phyloP scores from a whole-genome alignment of 75 land plant genomes.

The Pinus tabuliformis region DNA sequence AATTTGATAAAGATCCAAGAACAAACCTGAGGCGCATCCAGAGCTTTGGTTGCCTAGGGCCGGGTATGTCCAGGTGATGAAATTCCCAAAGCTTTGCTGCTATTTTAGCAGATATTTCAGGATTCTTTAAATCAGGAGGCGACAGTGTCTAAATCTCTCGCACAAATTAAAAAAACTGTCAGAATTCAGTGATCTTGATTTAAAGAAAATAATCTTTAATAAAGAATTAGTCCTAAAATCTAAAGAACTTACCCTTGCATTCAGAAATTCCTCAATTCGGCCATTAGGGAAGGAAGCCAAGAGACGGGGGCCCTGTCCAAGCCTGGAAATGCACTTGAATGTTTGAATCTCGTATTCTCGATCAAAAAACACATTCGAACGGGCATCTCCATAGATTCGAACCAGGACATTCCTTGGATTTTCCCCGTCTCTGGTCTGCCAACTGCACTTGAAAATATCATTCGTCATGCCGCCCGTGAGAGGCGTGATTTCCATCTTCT shows the following conservation, averaged over 20 bases:
- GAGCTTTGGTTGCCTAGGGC: conserved; percentile 37
- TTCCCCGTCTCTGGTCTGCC: conserved; percentile 40
- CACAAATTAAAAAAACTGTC: background rate
- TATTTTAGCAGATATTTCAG: conserved; percentile 64
- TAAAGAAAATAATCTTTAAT: too few species aligned
- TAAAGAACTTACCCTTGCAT: conserved; percentile 62
- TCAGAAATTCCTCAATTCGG: conserved; percentile 88
- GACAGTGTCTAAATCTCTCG: conserved; percentile 65
- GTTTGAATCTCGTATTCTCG: conserved; percentile 76
- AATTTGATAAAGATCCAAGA: background rate
- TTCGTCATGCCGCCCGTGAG: conserved; percentile 97
- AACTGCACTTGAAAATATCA: conserved; percentile 74
- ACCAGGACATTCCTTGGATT: conserved; percentile 52
- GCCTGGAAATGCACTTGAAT: conserved; percentile 84
- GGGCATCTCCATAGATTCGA: conserved; percentile 76
- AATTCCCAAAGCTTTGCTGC: conserved; percentile 82
- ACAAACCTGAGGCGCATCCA: conserved; percentile 84
- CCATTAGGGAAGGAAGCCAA: conserved; percentile 84
- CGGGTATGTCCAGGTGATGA: conserved; percentile 82
- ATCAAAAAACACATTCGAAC: conserved; percentile 73
- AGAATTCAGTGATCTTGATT: background rate
- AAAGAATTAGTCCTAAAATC: too few species aligned
- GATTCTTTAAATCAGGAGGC: conserved; percentile 77
- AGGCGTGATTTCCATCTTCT: conserved; percentile 38
- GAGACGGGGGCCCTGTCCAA: conserved; percentile 82